Base-by-base conservation (phyloP, 306 rosid species). In the Pyrus bretschneideri region DNA sequence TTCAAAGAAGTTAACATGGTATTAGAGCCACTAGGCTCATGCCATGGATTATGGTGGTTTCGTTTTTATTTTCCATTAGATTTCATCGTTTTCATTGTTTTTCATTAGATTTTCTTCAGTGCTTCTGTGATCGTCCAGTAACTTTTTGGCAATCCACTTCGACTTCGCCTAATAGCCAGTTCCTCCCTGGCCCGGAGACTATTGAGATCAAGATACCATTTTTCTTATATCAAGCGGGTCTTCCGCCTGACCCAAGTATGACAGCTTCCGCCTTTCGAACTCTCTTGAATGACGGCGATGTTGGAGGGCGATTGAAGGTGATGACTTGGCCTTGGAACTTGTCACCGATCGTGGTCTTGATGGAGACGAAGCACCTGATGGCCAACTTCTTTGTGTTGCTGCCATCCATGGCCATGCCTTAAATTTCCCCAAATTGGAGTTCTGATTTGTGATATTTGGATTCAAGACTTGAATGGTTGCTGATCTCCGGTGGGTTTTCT, bases 311-410 rank as follows among this genome's bases (percentile, higher is more conserved):
- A 78, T 95, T 97, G 73, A 85, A 95, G 85, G 97, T 80, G 71
- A 95, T 82, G 81, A 95, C 90, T 58, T 95, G 97, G 49, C 87
- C 97, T 73, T 91, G 87, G 45, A 95, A 92, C 72, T 92, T 93
- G 67, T 92, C 99, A 31, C 97, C 90, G 61, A 92, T 73, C 13
- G 92, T 88, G 67, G 98, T 95, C 78, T 88, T 92, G 83, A 95
- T 87, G 79, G 93, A 90, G 29, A 95, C 86, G 73, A 89, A 42
- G 83, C 93, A 89, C 17, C 99, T 97, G 12, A 87, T 88, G 0
- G 88, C 89, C 65, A 95, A 73, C 14, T 92, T 93, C 81, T 95
- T 96, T 0, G 79, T 77, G 84, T 25, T 25, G 25, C 79, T 76
- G 61, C 87, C 93, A 13, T 88, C 95, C 91, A 82, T 83, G 61